Conservation (phyloP, 2,329 filamentous ascomycete species). For the Mollisiaceae sp. region DNA sequence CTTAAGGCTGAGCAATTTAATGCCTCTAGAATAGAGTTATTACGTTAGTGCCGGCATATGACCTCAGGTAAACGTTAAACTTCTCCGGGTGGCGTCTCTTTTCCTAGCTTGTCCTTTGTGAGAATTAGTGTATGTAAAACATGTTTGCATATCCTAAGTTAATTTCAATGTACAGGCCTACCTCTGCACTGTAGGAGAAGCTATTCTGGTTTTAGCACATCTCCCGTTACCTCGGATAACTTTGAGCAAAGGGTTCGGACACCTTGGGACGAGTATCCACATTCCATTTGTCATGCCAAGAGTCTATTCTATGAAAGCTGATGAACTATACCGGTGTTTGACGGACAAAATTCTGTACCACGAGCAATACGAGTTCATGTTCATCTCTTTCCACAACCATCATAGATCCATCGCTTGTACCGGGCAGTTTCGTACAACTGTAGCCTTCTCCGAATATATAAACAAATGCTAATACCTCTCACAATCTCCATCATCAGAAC, state of each 20-base stretch:
- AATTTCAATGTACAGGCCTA: neutral
- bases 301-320: neutral
- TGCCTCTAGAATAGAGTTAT: neutral
- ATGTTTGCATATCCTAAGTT: neutral
- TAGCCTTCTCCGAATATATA: too few species aligned
- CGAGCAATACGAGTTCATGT: neutral
- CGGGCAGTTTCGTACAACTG: neutral
- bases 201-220: neutral
- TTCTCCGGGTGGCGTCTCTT: neutral
- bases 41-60: conserved; percentile 1
- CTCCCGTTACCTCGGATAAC: neutral
- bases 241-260: neutral
- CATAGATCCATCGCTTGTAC: neutral
- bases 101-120: neutral
- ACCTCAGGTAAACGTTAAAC: neutral
- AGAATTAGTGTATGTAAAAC: neutral
- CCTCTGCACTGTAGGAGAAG: neutral
- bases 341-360: neutral
- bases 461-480: neutral
- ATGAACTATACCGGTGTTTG: neutral
- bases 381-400: neutral
- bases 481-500: conserved; percentile 1
- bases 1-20: neutral
- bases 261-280: too few species aligned
- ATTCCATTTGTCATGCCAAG: neutral